Evolutionary conservation across 306 rosid genomes (phyloP), one percentile per base, ranked within the genome.

Genomic region (Lathyrus aphaca): DNA sequence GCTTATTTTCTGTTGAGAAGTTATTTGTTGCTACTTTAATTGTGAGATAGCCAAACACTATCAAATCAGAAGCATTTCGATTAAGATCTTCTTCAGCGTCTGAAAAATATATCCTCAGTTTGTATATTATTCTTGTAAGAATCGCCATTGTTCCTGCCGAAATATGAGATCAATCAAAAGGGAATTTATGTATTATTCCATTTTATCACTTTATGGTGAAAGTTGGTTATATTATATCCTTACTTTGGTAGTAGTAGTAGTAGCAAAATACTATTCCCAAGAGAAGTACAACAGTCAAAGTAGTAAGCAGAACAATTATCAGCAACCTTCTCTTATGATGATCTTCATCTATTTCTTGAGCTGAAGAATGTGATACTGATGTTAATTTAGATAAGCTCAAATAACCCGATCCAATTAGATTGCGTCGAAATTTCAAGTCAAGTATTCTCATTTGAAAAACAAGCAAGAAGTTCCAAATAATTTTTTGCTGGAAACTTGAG

Each of bases 1-100:
- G 76, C 78, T 69, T 79, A 42, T 74, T 79, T 9, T 81, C 71
- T 38, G 45, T 58, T n/a, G 83, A 83, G 66, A 83, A 86, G 54
- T 86, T 81, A 64, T 68, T n/a, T 42, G 91, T 83, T 35, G 88
- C 88, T n/a, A 44, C 56, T 66, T 66, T 83, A 32, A 86, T 53
- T 17, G 81, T 62, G 63, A 81, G 55, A 57, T 78, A 83, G 40
- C 71, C 63, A 11, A 82, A 78, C 13, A 56, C 84, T 76, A 43
- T 71, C 60, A 79, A 42, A 56, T 81, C 77, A 44, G 84, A 68
- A 68, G 45, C 51, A 35, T 71, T 73, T 19, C 42, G 69, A 3
- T 63, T 29, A 4, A 78, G 37, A 54, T 69, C 54, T 16, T 75
- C 11, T 62, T 80, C 75, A 32, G 67, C 51, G 18, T 19, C 71